phyloP scores from a whole-genome alignment of 179 eudicot species.

The Patellifolia procumbens region DNA sequence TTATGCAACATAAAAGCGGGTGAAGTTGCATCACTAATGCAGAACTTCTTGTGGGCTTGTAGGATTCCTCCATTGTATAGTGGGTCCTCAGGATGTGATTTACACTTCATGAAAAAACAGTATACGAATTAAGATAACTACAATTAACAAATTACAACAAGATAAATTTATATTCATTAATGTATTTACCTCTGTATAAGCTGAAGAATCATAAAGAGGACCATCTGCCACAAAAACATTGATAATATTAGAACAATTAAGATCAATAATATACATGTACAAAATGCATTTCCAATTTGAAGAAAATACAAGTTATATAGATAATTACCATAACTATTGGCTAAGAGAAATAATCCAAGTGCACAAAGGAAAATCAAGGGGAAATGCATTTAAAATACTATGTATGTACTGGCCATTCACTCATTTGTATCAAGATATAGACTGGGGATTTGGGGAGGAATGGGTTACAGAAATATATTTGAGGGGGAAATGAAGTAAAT shows the following conservation, averaged over 20 bases:
- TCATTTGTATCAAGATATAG: background rate
- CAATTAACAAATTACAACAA: background rate
- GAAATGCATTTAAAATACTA: background rate
- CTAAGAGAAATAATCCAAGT: slow-evolving; percentile 14
- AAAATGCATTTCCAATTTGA: background rate
- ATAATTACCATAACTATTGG: slow-evolving; percentile 59
- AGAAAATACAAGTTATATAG: slow-evolving; percentile 29
- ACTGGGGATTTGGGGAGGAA: too few species aligned
- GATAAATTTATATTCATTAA: background rate
- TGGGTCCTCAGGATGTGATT: slow-evolving; percentile 62
- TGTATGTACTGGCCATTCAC: background rate
- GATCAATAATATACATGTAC: too few species aligned
- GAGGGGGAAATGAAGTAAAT: background rate
- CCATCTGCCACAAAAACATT: slow-evolving; percentile 49
- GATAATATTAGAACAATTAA: background rate
- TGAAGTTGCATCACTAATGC: slow-evolving; percentile 23
- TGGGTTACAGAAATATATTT: too few species aligned
- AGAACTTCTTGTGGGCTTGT: slow-evolving; percentile 30
- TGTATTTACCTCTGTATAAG: slow-evolving; percentile 62
- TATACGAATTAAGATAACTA: background rate
- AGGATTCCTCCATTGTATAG: slow-evolving; percentile 81
- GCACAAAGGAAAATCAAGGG: slow-evolving; percentile 8
- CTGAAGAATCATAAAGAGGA: slow-evolving; percentile 68
- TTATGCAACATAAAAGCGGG: slow-evolving; percentile 58
- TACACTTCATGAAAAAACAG: slow-evolving; percentile 51